Evolutionary conservation across 345 rosid species (phyloP).

Genomic region (Eucalyptus sp.): DNA sequence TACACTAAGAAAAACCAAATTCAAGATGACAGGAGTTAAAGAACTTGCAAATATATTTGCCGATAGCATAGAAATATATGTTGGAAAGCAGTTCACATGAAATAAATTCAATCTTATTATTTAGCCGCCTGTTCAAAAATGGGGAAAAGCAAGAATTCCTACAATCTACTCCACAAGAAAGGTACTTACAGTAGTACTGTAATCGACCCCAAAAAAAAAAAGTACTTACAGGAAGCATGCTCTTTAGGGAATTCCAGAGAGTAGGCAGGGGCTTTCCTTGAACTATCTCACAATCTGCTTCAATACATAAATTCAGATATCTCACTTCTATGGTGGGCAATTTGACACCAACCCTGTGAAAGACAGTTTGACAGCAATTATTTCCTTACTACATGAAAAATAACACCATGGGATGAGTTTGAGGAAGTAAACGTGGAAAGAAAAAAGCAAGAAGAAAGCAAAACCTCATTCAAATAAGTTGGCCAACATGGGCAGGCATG

Average conservation of each 20-base stretch:
- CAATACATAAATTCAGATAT: slow-evolving; percentile 38
- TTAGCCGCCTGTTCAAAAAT: neutral
- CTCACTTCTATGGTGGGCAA: slow-evolving; percentile 58
- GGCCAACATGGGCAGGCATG: neutral
- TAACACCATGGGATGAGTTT: neutral
- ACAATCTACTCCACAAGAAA: neutral
- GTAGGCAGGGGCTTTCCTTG: slow-evolving; percentile 76
- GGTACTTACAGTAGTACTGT: slow-evolving; percentile 5
- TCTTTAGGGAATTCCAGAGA: slow-evolving; percentile 49
- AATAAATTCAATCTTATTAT: neutral
- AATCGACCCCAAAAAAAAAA: too few species aligned
- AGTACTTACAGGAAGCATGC: slow-evolving; percentile 15
- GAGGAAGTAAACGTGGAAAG: neutral
- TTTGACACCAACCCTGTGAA: slow-evolving; percentile 45
- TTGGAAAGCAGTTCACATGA: neutral
- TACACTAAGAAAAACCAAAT: neutral
- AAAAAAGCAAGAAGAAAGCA: neutral
- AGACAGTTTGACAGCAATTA: neutral
- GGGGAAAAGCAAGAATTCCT: neutral
- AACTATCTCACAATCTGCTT: slow-evolving; percentile 55
- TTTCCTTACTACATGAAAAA: neutral
- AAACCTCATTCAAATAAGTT: neutral
- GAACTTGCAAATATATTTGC: neutral
- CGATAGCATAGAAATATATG: neutral
- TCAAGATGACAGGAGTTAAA: neutral